These are phyloP conservation scores for Solanum arcanum DNA, from an alignment of 257 asterid species.

Conservation along the genomic window DNA sequence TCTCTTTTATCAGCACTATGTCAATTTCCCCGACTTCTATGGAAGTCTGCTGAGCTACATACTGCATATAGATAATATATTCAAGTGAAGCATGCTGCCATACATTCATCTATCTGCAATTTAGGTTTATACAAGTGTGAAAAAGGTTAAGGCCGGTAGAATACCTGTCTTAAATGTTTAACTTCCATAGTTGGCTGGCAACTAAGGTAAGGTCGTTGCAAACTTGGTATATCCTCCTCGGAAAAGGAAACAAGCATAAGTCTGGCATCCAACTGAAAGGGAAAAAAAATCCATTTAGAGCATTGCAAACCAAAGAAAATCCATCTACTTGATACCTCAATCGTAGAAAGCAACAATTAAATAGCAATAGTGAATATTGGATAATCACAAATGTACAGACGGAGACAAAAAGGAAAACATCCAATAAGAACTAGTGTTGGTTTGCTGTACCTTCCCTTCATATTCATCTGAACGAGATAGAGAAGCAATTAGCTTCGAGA, in stretches of 20 bases:
- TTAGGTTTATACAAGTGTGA: neutral
- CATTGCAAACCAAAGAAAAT: neutral
- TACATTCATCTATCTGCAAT: neutral
- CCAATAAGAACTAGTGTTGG: neutral
- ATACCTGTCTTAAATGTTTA: slow-evolving; percentile 67
- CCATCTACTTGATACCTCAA: neutral
- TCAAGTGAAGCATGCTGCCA: neutral
- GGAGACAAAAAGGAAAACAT: neutral
- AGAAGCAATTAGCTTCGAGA: slow-evolving; percentile 61
- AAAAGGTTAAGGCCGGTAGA: neutral
- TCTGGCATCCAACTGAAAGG: slow-evolving; percentile 53
- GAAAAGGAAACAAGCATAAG: slow-evolving; percentile 55
- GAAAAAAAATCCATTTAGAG: neutral
- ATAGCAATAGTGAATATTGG: neutral
- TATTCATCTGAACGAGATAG: slow-evolving; percentile 46
- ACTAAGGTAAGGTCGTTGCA: slow-evolving; percentile 74
- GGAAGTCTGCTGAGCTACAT: slow-evolving; percentile 77
- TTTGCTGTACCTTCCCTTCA: slow-evolving; percentile 37
- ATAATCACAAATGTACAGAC: neutral
- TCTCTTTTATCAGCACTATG: slow-evolving; percentile 49
- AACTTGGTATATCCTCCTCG: slow-evolving; percentile 56
- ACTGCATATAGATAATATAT: slow-evolving; percentile 35
- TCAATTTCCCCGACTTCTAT: slow-evolving; percentile 55
- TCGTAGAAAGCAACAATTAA: neutral
- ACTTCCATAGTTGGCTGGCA: slow-evolving; percentile 60